Evolutionary conservation across 768 basidiomycete species (phyloP).

Genomic region (Rubroboletus satanas): DNA sequence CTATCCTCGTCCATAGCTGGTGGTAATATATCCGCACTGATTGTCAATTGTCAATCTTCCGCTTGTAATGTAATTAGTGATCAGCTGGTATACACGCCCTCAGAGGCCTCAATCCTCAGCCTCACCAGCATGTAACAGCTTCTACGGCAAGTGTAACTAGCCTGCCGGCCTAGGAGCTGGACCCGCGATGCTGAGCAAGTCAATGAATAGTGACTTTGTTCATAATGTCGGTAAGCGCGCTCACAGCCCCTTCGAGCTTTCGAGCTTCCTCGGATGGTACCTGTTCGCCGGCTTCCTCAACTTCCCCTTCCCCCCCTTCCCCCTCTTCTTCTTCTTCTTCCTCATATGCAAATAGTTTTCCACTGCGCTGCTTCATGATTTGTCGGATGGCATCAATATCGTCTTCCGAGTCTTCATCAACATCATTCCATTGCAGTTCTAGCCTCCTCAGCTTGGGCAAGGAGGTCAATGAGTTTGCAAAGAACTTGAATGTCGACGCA

Average conservation of each 20-base stretch:
- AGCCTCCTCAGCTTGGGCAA: conserved; percentile 58
- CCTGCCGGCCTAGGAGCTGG: background rate
- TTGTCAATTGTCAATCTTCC: background rate
- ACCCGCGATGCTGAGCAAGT: conserved; percentile 9
- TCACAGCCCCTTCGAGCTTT: conserved; percentile 37
- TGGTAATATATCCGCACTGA: background rate
- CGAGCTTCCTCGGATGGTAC: conserved; percentile 23
- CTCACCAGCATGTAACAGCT: background rate
- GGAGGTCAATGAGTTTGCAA: conserved; percentile 64
- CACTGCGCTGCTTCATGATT: conserved; percentile 60
- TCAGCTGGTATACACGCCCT: conserved; percentile 23
- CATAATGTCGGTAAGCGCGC: conserved; percentile 63
- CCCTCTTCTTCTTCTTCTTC: conserved; percentile 83
- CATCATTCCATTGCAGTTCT: conserved; percentile 90
- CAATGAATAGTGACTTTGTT: conserved; percentile 55
- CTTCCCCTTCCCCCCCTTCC: conserved; percentile 43
- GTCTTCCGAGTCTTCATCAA: conserved; percentile 70
- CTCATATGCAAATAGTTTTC: conserved; percentile 62
- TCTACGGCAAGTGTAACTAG: background rate
- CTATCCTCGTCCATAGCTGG: background rate
- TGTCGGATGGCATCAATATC: conserved; percentile 47
- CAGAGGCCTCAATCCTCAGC: background rate
- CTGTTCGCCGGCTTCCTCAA: conserved; percentile 20
- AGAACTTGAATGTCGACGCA: conserved; percentile 55
- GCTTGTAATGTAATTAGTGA: conserved; percentile 11